A percentile compares a stretch with the other conserved stretches of the same genome.
These are phyloP conservation scores for Rosa lucieae DNA, from an alignment of 306 rosid genomes.

Conservation along the genomic window DNA sequence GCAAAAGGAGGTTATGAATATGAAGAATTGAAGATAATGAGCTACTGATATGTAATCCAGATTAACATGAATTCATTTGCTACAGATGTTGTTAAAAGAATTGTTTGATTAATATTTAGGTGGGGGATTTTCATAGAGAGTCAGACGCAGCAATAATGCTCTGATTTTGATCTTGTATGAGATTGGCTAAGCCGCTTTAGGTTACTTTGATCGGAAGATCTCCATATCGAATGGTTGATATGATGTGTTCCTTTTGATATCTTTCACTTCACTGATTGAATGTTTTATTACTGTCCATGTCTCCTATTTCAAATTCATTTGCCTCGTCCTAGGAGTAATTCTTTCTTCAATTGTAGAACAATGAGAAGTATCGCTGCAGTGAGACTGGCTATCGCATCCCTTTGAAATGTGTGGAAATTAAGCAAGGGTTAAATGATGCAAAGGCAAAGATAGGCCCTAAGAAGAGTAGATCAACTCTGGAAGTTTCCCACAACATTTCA, in stretches of 20 bases:
- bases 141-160: not conserved
- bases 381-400: slow-evolving; percentile 96
- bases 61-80: not conserved
- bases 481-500: slow-evolving; percentile 33
- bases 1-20: not conserved
- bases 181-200: not conserved
- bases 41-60: not conserved
- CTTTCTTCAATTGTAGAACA: slow-evolving; percentile 44
- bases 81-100: not conserved
- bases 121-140: not conserved
- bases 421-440: slow-evolving; percentile 36
- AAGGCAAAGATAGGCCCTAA: slow-evolving; percentile 33
- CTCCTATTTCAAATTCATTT: not conserved
- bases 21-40: not conserved
- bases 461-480: slow-evolving; percentile 45
- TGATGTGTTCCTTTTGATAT: not conserved
- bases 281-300: not conserved
- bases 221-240: not conserved
- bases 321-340: slow-evolving; percentile 16
- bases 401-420: slow-evolving; percentile 71
- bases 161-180: not conserved
- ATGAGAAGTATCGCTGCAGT: slow-evolving; percentile 76
- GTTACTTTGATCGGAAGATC: not conserved
- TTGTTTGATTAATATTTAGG: not conserved
- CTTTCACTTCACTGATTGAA: not conserved